phyloP scores from a whole-genome alignment of 2,329 filamentous ascomycete genomes.

The Pyrenophora teres region DNA sequence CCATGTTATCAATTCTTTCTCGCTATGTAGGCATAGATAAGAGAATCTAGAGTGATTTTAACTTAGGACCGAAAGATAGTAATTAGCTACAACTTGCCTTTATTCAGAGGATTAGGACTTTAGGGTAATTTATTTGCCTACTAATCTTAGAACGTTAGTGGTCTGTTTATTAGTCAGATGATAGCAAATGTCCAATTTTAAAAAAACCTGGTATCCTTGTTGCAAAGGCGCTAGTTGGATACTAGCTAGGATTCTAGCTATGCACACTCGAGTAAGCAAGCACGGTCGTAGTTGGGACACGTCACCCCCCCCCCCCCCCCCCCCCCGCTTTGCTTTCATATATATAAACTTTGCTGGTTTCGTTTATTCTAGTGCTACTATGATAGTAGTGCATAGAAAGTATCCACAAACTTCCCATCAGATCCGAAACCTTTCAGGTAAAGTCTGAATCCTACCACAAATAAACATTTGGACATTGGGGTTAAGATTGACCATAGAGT shows the following conservation, averaged over 20 bases:
- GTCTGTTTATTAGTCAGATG: no score
- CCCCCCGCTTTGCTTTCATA: neutral
- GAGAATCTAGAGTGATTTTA: no score
- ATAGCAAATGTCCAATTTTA: no score
- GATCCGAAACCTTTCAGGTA: neutral
- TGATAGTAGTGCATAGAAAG: neutral
- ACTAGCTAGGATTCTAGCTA: neutral
- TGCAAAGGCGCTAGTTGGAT: neutral
- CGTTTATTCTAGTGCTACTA: neutral
- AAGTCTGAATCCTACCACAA: neutral
- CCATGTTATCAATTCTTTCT: no score
- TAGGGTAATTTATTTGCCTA: no score
- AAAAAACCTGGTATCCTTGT: neutral
- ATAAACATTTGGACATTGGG: neutral
- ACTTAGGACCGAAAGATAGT: no score
- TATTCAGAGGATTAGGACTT: no score
- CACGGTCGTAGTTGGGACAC: neutral
- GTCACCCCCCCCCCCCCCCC: no score
- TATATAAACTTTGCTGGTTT: neutral
- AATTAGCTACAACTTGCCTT: no score
- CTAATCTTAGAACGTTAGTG: no score
- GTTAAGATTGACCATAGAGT: neutral
- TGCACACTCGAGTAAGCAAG: no score
- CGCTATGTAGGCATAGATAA: no score
- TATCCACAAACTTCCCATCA: neutral